Evolutionary conservation across 2,329 filamentous ascomycete species (phyloP).

Genomic region (Alternaria sp.): DNA sequence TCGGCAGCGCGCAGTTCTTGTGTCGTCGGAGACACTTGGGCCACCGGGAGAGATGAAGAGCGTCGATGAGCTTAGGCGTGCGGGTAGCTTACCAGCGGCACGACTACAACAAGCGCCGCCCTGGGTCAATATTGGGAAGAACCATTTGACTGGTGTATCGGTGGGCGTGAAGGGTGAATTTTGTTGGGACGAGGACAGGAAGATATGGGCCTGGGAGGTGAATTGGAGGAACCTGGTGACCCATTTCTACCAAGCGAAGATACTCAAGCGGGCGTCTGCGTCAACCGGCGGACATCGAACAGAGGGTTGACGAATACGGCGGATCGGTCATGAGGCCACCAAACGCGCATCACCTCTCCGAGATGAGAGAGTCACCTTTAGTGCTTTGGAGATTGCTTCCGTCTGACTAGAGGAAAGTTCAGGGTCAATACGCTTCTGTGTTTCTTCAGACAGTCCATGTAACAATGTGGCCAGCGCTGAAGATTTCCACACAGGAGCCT

Average conservation of each 20-base stretch:
- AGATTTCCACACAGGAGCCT: conserved; percentile 21
- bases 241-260: conserved; percentile 24
- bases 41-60: conserved; percentile 4
- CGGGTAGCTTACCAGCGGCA: conserved; percentile 15
- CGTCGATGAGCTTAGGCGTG: conserved; percentile 18
- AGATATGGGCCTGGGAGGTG: conserved; percentile 28
- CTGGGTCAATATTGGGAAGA: conserved; percentile 25
- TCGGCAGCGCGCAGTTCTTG: conserved; percentile 4
- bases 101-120: conserved; percentile 23
- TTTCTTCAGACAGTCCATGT: conserved; percentile 25
- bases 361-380: conserved; percentile 3
- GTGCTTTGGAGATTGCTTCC: conserved; percentile 16
- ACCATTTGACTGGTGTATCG: conserved; percentile 15
- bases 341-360: background rate
- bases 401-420: conserved; percentile 16
- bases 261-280: background rate
- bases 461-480: conserved; percentile 24
- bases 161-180: conserved; percentile 16
- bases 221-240: conserved; percentile 26
- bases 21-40: conserved; percentile 13
- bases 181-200: conserved; percentile 22
- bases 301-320: background rate
- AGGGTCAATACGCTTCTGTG: conserved; percentile 4
- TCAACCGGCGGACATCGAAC: background rate
- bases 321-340: background rate